Conservation (phyloP, 148 eudicot species). For the Spergularia bocconei region DNA sequence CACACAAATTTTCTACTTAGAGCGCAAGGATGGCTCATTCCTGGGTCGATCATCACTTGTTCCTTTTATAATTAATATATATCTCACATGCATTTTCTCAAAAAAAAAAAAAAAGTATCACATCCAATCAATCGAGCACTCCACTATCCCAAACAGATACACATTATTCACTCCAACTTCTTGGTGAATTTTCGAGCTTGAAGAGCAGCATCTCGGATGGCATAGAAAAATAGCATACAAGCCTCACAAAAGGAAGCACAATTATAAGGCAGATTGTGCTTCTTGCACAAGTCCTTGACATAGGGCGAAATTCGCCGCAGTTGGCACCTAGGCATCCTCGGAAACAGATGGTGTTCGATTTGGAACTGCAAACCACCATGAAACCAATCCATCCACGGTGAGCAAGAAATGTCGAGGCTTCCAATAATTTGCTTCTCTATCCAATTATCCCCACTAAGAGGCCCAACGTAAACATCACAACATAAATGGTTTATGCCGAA, state of each 20-base stretch:
- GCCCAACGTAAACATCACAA: conserved; percentile 32
- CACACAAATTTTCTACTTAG: no score
- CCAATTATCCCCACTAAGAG: conserved; percentile 43
- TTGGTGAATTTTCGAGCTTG: neutral
- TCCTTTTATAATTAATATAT: no score
- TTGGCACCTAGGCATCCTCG: neutral
- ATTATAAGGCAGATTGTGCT: neutral
- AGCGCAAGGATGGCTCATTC: no score
- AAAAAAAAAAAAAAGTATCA: no score
- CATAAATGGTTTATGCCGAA: conserved; percentile 49
- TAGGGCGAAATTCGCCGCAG: neutral
- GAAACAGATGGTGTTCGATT: conserved; percentile 47
- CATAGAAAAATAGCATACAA: neutral
- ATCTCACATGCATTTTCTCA: no score
- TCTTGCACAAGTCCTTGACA: neutral
- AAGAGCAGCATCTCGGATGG: neutral
- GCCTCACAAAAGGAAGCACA: neutral
- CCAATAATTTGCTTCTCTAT: conserved; percentile 47
- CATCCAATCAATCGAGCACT: no score
- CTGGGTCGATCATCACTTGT: no score
- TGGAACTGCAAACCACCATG: conserved; percentile 59
- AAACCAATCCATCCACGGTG: conserved; percentile 63
- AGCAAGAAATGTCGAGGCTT: conserved; percentile 33
- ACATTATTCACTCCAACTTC: no score
- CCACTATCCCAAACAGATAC: no score